phyloP scores from a whole-genome alignment of 192 early-diverging fungal genomes.

The Glomus cerebriforme region DNA sequence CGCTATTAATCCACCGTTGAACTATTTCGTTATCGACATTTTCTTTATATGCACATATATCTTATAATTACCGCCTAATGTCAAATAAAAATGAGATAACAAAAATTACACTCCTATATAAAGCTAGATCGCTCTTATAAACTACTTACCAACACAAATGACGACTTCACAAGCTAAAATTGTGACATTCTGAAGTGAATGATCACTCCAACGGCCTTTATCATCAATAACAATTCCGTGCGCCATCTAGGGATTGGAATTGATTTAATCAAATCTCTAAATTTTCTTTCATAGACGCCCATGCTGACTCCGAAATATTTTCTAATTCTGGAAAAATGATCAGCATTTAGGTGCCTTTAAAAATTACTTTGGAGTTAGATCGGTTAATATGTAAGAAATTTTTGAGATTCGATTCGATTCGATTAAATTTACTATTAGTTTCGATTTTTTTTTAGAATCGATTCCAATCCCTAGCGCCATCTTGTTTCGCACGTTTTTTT shows the following conservation, averaged over 20 bases:
- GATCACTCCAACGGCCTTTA: conserved; percentile 19
- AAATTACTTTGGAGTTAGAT: too few relatives aligned
- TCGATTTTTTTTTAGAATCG: too few relatives aligned
- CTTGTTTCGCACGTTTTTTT: conserved; percentile 21
- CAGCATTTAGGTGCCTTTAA: too few relatives aligned
- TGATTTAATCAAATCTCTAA: too few relatives aligned
- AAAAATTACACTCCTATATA: conserved; percentile 22
- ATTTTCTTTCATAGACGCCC: too few relatives aligned
- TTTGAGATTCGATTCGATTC: too few relatives aligned
- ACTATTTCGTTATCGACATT: conserved; percentile 9
- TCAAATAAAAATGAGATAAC: conserved; percentile 11
- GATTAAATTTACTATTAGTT: too few relatives aligned
- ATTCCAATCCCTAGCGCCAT: conserved; percentile 20
- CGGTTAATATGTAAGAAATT: too few relatives aligned
- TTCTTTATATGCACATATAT: conserved; percentile 8
- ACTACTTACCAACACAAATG: conserved; percentile 25
- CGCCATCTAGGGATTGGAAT: too few relatives aligned
- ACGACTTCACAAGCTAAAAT: conserved; percentile 22
- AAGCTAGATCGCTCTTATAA: conserved; percentile 14
- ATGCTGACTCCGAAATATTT: too few relatives aligned
- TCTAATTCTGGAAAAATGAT: too few relatives aligned
- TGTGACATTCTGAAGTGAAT: conserved; percentile 20
- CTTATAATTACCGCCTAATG: conserved; percentile 4
- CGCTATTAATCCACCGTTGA: not conserved
- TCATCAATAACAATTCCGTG: conserved; percentile 20